Evolutionary conservation across 2,329 filamentous ascomycete genomes (phyloP).

Genomic region (Cladosporium sp.): DNA sequence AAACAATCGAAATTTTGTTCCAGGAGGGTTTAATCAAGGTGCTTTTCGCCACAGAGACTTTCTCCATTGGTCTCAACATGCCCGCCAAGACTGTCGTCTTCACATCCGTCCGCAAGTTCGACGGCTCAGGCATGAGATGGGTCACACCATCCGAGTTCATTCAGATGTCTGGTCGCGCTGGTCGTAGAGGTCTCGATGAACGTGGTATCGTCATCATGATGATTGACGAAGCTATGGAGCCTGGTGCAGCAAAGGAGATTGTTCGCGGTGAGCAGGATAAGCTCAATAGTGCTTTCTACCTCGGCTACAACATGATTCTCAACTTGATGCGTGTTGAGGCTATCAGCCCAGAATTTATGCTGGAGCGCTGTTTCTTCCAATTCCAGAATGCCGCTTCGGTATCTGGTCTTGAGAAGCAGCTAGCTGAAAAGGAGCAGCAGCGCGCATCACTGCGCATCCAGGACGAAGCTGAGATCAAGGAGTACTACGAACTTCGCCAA

Average conservation of each 20-base stretch:
- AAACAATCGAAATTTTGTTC: conserved; percentile 98
- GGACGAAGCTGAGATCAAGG: conserved; percentile 83
- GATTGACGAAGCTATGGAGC: conserved; percentile 95
- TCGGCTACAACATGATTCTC: conserved; percentile 98
- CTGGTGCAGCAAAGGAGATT: conserved; percentile 86
- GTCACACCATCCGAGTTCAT: conserved; percentile 95
- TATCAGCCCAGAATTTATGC: conserved; percentile 98
- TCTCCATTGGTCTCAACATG: conserved; percentile 98
- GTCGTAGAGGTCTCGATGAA: conserved; percentile 93
- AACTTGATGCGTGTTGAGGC: conserved; percentile 96
- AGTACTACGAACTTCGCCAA: conserved; percentile 87
- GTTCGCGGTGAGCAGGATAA: conserved; percentile 96
- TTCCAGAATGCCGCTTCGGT: conserved; percentile 95
- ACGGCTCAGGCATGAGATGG: conserved; percentile 74
- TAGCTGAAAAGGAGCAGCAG: conserved; percentile 73
- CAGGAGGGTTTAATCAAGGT: conserved; percentile 98
- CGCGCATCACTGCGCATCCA: conserved; percentile 70
- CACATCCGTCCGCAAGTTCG: conserved; percentile 91
- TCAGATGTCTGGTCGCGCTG: conserved; percentile 96
- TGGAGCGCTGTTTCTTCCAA: conserved; percentile 97
- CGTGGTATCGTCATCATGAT: conserved; percentile 99
- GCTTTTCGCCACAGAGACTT: conserved; percentile 95
- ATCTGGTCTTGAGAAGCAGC: conserved; percentile 74
- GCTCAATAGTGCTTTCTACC: conserved; percentile 93
- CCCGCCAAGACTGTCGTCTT: conserved; percentile 99